Percentiles rank a stretch among this genome's conserved stretches.
Conservation (phyloP, 1,139 yeast species). For the Pichia sp. region DNA sequence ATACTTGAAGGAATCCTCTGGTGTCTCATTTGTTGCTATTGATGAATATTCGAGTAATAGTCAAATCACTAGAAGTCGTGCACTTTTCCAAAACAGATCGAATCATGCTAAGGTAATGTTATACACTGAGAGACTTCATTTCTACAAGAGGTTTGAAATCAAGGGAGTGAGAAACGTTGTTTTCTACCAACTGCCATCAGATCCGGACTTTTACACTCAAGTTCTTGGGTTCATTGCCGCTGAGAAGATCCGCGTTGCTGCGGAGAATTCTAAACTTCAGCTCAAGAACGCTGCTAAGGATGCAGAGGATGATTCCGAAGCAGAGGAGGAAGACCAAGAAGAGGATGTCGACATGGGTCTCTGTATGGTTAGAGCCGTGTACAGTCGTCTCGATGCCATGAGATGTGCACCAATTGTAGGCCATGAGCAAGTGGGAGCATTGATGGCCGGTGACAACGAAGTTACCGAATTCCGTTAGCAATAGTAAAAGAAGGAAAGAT, state of each 20-base stretch:
- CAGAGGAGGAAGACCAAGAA: conserved; percentile 25
- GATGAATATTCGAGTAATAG: conserved; percentile 79
- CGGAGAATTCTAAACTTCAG: conserved; percentile 9
- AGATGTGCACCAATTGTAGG: conserved; percentile 84
- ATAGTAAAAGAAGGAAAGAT: no score
- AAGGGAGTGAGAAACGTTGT: conserved; percentile 81
- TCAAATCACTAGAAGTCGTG: conserved; percentile 64
- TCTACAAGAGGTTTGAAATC: conserved; percentile 77
- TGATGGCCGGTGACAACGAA: conserved; percentile 67
- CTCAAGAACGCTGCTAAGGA: conserved; percentile 6
- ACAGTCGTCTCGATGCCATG: conserved; percentile 75
- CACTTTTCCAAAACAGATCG: conserved; percentile 41
- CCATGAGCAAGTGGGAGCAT: conserved; percentile 56
- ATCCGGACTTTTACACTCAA: conserved; percentile 79
- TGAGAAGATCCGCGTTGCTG: conserved; percentile 38
- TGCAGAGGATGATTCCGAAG: conserved; percentile 24
- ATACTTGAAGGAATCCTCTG: conserved; percentile 58
- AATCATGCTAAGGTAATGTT: conserved; percentile 52
- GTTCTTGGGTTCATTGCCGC: conserved; percentile 49
- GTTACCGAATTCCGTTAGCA: conserved; percentile 49
- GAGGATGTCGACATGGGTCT: conserved; percentile 50
- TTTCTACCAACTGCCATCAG: conserved; percentile 79
- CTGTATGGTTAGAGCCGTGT: conserved; percentile 60
- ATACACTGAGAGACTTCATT: conserved; percentile 91
- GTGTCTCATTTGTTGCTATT: conserved; percentile 53